Base-by-base conservation (phyloP, 2,329 filamentous ascomycete species). In the Xylariaceae sp. region DNA sequence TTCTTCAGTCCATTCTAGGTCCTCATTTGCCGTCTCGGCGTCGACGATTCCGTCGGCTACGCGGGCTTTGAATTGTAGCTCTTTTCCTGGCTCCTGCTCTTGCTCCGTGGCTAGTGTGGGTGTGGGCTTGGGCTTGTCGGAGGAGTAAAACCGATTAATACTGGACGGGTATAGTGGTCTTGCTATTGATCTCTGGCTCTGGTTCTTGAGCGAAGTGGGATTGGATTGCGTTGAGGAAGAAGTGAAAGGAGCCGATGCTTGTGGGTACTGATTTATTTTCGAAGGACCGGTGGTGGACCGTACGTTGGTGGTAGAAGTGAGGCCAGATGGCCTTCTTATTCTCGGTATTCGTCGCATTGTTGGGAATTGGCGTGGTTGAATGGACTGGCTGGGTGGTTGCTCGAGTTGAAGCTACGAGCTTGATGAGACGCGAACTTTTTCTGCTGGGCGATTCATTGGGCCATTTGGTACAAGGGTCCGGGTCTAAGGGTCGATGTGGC, bases 331-430 rank as follows among this genome's bases (percentile, higher is more conserved):
- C 62, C 65, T 60, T 53, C 63, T 62, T 34, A 72, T 50, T 53
- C 69, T 65, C 26, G 68, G 48, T 72, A 71, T 68, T 31, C 68
- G 65, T 37, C 69, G 67, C 71, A 73, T 70, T 43, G 39, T 68
- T 39, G 44, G 56, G 34, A 24, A 47, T 47, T 55, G 48, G 36
- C 11, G 39, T 43, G 16, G 26, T 39, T 17, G 3, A 5, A 19
- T 8, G 28, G 17, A 11, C 11, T n/a, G n/a, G n/a, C n/a, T n/a
- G n/a, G n/a, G n/a, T n/a, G n/a, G n/a, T n/a, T n/a, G n/a, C n/a
- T n/a, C n/a, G n/a, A n/a, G n/a, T n/a, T n/a, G n/a, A n/a, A n/a
- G n/a, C n/a, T n/a, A n/a, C n/a, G n/a, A n/a, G n/a, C n/a, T n/a
- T n/a, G n/a, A n/a, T n/a, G n/a, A n/a, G n/a, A n/a, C n/a, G n/a